Percentiles rank a stretch among this genome's conserved stretches.
phyloP scores from a whole-genome alignment of 2,329 filamentous ascomycete species.

The Penicillium brasilianum region DNA sequence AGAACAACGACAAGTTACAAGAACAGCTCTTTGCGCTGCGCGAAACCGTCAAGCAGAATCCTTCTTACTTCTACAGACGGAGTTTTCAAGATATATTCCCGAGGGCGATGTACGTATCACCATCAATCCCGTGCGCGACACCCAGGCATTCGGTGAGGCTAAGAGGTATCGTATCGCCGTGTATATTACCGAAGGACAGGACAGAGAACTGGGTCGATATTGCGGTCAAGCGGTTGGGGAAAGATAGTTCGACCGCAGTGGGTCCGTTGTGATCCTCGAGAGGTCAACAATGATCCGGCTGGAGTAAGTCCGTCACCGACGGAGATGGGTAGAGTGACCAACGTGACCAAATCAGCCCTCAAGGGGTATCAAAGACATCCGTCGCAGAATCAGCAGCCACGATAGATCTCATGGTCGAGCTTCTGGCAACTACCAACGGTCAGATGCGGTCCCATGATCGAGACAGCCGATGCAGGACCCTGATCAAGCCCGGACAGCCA shows the following conservation, averaged over 20 bases:
- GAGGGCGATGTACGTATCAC: too few species aligned
- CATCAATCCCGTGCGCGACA: neutral
- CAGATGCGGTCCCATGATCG: conserved; percentile 24
- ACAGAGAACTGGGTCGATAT: conserved; percentile 17
- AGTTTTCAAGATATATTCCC: neutral
- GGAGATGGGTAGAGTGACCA: neutral
- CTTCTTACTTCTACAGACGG: neutral
- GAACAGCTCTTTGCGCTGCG: neutral
- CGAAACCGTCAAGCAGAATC: neutral
- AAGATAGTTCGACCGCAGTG: conserved; percentile 23
- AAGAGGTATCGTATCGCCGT: neutral
- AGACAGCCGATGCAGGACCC: conserved; percentile 26
- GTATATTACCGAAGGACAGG: neutral
- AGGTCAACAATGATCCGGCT: conserved; percentile 5
- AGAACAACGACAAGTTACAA: neutral
- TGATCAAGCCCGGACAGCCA: conserved; percentile 18
- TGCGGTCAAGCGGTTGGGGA: conserved; percentile 34
- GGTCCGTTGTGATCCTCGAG: conserved; percentile 21
- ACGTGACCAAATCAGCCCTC: neutral
- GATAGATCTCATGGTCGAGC: neutral
- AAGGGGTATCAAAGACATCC: neutral
- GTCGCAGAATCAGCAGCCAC: neutral
- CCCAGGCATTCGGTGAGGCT: neutral
- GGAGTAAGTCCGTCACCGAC: conserved; percentile 7
- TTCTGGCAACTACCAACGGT: neutral